A percentile compares a stretch with the other conserved stretches of the same genome.
These are phyloP conservation scores for Leishmania turanica DNA, from an alignment of 208 protist genomes.

Conservation along the genomic window DNA sequence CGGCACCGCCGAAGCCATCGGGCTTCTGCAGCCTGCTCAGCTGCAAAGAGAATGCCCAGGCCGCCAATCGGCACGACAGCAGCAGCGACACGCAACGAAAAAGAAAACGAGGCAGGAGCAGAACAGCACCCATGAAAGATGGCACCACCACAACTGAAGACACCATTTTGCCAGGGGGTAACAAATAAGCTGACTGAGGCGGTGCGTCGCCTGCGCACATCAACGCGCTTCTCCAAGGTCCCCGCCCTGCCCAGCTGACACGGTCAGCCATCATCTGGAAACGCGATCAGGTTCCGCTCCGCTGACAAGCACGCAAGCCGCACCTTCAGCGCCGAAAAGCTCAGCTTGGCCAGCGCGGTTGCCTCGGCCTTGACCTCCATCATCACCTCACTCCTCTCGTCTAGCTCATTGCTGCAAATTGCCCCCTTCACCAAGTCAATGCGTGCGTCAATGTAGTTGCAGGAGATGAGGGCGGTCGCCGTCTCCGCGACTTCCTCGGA, in stretches of 20 bases:
- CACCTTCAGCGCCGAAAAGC: conserved; percentile 20
- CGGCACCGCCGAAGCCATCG: neutral
- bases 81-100: neutral
- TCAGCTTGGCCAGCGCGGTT: conserved; percentile 13
- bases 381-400: neutral
- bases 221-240: neutral
- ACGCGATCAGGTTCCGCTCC: conserved; percentile 28
- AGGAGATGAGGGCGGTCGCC: conserved; percentile 11
- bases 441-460: conserved; percentile 19
- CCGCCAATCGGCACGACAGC: neutral
- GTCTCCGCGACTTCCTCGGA: conserved; percentile 7
- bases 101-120: neutral
- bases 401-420: conserved; percentile 3
- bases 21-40: neutral
- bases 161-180: neutral
- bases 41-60: neutral
- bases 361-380: conserved; percentile 3
- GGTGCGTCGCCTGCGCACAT: neutral
- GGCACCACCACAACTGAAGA: neutral
- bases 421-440: conserved; percentile 23
- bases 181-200: neutral
- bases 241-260: too few relatives aligned
- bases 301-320: conserved; percentile 22
- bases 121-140: neutral
- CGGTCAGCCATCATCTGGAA: conserved; percentile 8